Evolutionary conservation across 331 rosid species (phyloP).

Genomic region (Spiraea crenata): DNA sequence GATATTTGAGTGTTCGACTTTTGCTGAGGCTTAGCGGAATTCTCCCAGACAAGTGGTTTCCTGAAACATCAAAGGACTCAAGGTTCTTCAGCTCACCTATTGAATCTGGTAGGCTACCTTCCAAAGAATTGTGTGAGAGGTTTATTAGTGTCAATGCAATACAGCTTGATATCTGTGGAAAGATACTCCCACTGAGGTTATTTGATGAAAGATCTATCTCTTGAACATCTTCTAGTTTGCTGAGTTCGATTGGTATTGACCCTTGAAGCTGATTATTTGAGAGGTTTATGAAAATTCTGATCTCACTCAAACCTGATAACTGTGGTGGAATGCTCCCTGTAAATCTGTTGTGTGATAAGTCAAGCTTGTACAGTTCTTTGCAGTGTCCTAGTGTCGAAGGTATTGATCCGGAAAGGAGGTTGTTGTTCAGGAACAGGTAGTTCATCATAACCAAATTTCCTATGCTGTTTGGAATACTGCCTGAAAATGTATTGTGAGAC

Average conservation of each 20-base stretch:
- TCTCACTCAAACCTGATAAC: slow-evolving; percentile 45
- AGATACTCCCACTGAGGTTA: slow-evolving; percentile 46
- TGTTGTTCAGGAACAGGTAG: slow-evolving; percentile 62
- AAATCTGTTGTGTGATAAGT: slow-evolving; percentile 58
- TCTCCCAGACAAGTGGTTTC: slow-evolving; percentile 45
- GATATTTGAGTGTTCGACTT: slow-evolving; percentile 36
- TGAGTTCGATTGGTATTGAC: slow-evolving; percentile 54
- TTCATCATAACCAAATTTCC: slow-evolving; percentile 41
- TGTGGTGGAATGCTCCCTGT: slow-evolving; percentile 51
- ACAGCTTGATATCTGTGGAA: slow-evolving; percentile 60
- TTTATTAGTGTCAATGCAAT: slow-evolving; percentile 49
- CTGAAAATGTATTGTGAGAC: slow-evolving; percentile 51
- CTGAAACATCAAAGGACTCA: slow-evolving; percentile 49
- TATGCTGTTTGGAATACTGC: slow-evolving; percentile 48
- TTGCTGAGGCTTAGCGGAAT: slow-evolving; percentile 49
- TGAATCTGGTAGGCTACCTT: slow-evolving; percentile 53
- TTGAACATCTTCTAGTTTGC: slow-evolving; percentile 59
- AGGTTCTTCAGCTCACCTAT: slow-evolving; percentile 55
- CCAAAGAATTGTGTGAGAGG: slow-evolving; percentile 51
- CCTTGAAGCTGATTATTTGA: slow-evolving; percentile 66
- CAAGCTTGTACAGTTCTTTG: slow-evolving; percentile 50
- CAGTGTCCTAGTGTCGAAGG: slow-evolving; percentile 52
- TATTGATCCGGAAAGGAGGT: slow-evolving; percentile 54
- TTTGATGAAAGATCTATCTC: slow-evolving; percentile 70
- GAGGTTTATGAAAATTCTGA: slow-evolving; percentile 62